Conservation (phyloP, 2,329 filamentous ascomycete species). For the Phyllosticta capitalensis region DNA sequence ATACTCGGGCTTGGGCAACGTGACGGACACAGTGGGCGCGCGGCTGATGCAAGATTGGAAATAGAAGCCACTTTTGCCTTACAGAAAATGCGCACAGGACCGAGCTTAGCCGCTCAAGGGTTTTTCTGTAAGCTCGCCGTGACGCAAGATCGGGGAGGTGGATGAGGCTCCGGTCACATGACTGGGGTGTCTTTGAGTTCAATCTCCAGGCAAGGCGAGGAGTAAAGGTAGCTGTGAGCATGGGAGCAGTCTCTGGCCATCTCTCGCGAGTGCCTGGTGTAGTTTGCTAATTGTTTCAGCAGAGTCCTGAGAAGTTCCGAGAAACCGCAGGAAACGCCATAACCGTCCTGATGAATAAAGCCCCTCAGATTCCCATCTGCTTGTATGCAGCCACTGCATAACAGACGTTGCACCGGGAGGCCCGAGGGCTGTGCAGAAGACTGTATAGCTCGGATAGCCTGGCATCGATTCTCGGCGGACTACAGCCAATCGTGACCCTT, state of each 20-base stretch:
- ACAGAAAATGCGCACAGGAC: not conserved
- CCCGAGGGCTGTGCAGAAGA: not conserved
- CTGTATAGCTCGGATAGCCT: not conserved
- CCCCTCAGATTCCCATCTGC: not conserved
- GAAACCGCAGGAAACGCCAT: not conserved
- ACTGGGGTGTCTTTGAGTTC: not conserved
- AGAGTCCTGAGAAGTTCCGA: not conserved
- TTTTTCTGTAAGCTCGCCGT: constrained; percentile 1
- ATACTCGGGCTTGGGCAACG: not conserved
- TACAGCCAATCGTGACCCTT: not conserved
- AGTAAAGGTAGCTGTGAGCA: not conserved
- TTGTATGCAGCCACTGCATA: not conserved
- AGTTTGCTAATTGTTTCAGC: not conserved
- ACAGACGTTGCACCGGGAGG: not conserved
- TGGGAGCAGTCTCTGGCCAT: not conserved
- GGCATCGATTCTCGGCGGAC: not conserved
- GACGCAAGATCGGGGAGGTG: constrained; percentile 9
- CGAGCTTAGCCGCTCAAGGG: not conserved
- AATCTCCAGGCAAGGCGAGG: not conserved
- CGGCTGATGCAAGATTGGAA: not conserved
- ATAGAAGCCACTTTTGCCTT: not conserved
- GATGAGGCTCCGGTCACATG: constrained; percentile 5
- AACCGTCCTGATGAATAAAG: not conserved
- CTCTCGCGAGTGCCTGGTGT: not conserved
- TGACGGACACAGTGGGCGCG: not conserved